Conservation (phyloP, 129 eudicot species). For the Oenanthe sinensis region DNA sequence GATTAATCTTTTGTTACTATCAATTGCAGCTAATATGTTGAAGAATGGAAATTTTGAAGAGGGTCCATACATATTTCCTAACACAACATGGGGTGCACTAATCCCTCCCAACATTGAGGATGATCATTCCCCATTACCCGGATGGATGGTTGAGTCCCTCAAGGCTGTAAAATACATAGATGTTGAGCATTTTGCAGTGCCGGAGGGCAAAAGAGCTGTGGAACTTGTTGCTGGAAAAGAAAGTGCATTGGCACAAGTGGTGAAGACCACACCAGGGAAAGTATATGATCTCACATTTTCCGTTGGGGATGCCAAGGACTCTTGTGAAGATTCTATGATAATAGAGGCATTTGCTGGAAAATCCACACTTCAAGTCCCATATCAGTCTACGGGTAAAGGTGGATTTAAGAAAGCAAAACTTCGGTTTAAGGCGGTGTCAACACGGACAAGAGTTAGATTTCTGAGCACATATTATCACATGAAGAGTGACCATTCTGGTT, state of each 20-base stretch:
- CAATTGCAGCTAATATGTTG: conserved; percentile 51
- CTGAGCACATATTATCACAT: conserved; percentile 62
- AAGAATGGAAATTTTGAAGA: conserved; percentile 87
- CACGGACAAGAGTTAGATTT: conserved; percentile 49
- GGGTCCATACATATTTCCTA: conserved; percentile 85
- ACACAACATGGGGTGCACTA: conserved; percentile 61
- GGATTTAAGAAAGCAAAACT: conserved; percentile 47
- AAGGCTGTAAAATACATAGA: conserved; percentile 90
- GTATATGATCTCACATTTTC: conserved; percentile 54
- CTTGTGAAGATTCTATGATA: conserved; percentile 70
- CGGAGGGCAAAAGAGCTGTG: conserved; percentile 75
- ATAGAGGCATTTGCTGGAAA: conserved; percentile 74
- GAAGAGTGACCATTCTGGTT: conserved; percentile 61
- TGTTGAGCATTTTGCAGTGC: conserved; percentile 56
- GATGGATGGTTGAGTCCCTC: conserved; percentile 89
- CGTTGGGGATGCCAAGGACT: conserved; percentile 70
- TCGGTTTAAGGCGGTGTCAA: conserved; percentile 39
- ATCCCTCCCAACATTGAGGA: conserved; percentile 91
- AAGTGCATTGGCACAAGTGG: conserved; percentile 72
- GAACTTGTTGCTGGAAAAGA: conserved; percentile 85
- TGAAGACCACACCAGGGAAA: conserved; percentile 53
- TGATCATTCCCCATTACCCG: conserved; percentile 76
- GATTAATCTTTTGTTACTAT: background rate
- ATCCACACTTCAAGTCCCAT: conserved; percentile 37
- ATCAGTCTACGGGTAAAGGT: conserved; percentile 43